These are phyloP conservation scores for Gautieria morchelliformis DNA, from an alignment of 768 basidiomycete genomes.

Conservation along the genomic window DNA sequence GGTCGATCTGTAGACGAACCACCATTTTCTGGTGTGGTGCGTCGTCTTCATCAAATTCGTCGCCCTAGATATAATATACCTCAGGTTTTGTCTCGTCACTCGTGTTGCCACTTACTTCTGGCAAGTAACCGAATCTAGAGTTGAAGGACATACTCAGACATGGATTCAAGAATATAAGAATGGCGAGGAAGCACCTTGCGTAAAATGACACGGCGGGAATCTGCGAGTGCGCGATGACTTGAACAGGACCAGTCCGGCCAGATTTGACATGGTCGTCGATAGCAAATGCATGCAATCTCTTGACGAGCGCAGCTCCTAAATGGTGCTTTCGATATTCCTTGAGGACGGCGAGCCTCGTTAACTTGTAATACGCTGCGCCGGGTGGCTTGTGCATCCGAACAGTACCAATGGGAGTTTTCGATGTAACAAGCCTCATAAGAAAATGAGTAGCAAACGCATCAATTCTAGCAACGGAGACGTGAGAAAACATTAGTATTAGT, in stretches of 20 bases:
- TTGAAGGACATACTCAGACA: slow-evolving; percentile 10
- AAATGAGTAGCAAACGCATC: slow-evolving; percentile 63
- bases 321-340: slow-evolving; percentile 51
- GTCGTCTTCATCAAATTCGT: slow-evolving; percentile 73
- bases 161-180: neutral
- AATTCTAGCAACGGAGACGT: slow-evolving; percentile 28
- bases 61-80: slow-evolving; percentile 36
- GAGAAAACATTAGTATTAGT: neutral
- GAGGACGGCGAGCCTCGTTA: slow-evolving; percentile 61
- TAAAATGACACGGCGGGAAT: slow-evolving; percentile 66
- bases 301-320: slow-evolving; percentile 61
- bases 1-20: slow-evolving; percentile 20
- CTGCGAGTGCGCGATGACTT: slow-evolving; percentile 61
- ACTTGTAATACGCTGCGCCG: slow-evolving; percentile 48
- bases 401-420: slow-evolving; percentile 57
- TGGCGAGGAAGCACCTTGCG: slow-evolving; percentile 44
- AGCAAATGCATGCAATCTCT: slow-evolving; percentile 52
- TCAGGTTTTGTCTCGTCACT: slow-evolving; percentile 5
- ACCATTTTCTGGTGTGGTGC: slow-evolving; percentile 84
- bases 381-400: slow-evolving; percentile 34
- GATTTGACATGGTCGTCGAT: slow-evolving; percentile 27
- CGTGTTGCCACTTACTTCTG: slow-evolving; percentile 39
- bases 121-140: slow-evolving; percentile 18
- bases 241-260: slow-evolving; percentile 18
- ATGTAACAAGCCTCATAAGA: slow-evolving; percentile 56